Base-by-base conservation (phyloP, 768 basidiomycete genomes). In the Boletus sp. region DNA sequence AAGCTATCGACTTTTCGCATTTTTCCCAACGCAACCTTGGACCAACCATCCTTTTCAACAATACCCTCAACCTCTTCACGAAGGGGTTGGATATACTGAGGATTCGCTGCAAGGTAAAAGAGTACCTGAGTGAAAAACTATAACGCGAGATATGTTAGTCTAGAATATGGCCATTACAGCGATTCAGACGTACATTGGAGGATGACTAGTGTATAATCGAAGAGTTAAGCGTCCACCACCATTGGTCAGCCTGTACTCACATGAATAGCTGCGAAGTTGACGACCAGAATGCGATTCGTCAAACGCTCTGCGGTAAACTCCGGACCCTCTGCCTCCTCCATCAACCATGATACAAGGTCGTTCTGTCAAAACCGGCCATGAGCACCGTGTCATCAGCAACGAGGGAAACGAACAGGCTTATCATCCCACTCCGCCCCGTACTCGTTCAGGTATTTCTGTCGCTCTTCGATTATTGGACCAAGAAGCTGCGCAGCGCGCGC, bases 1-100 rank as follows among this genome's bases (percentile, higher is more conserved):
- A 80, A 78, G 52, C 75, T 79, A 45, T 79, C 77, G 3, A 78
- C 50, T 55, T 72, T 72, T 47, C 59, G 68, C 66, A 75, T 67
- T 37, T 68, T 69, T 10, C 37, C 56, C n/a, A 76, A 28, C 2
- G 64, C 47, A n/a, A 12, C 47, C 17, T 18, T 47, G 12, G 32
- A 47, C 47, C 47, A 47, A 1, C 47, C 47, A 11, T 32, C 32
- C 1, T 30, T 33, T 17, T 47, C 9, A 7, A 47, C n/a, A 18
- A 33, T 30, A 33, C 32, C 17, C 5, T 47, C 47, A 6, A 47
- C 32, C 28, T 47, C 47, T 33, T 33, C 47, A 20, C 47, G 47
- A n/a, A 47, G 32, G 17, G 45, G 45, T 46, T 47, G 47, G 10
- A 47, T 47, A 20, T 32, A 32, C 9, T 32, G 46, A 47, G 46